These are phyloP conservation scores for Gentiana dahurica DNA, from an alignment of 257 asterid genomes.

Conservation along the genomic window DNA sequence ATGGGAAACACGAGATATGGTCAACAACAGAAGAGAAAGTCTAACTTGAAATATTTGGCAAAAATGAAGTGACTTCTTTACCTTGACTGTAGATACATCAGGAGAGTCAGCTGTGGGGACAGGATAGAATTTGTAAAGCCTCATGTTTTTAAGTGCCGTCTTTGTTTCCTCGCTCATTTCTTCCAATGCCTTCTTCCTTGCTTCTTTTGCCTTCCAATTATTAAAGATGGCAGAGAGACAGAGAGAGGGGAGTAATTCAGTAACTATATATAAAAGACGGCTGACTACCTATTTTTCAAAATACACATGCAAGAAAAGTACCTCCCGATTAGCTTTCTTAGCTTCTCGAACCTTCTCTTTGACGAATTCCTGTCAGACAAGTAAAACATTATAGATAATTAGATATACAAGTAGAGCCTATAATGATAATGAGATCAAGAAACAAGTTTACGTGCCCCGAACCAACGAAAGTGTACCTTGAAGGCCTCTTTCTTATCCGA, in stretches of 20 bases:
- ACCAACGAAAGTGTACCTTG: conserved; percentile 31
- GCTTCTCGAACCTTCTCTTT: conserved; percentile 76
- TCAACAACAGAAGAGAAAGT: not conserved
- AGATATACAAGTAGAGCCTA: conserved; percentile 1
- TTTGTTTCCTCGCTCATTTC: conserved; percentile 62
- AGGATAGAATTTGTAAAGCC: conserved; percentile 77
- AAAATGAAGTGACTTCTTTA: conserved; percentile 14
- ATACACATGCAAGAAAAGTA: conserved; percentile 7
- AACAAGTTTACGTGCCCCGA: conserved; percentile 5
- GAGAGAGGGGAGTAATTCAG: conserved; percentile 4
- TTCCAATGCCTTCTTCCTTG: conserved; percentile 64
- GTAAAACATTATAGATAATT: not conserved
- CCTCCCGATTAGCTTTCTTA: conserved; percentile 69
- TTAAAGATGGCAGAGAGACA: too few relatives aligned
- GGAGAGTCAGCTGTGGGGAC: conserved; percentile 62
- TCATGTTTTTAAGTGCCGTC: conserved; percentile 65
- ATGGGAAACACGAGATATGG: not conserved
- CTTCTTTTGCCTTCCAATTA: conserved; percentile 58
- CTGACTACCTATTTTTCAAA: not conserved
- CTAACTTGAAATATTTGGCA: not conserved
- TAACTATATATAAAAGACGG: not conserved
- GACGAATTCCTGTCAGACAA: conserved; percentile 40
- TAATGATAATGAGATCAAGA: not conserved
- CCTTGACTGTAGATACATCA: conserved; percentile 78
- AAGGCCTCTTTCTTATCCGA: conserved; percentile 63